Evolutionary conservation across 257 asterid species (phyloP).

Genomic region (Salvia rosmarinus): DNA sequence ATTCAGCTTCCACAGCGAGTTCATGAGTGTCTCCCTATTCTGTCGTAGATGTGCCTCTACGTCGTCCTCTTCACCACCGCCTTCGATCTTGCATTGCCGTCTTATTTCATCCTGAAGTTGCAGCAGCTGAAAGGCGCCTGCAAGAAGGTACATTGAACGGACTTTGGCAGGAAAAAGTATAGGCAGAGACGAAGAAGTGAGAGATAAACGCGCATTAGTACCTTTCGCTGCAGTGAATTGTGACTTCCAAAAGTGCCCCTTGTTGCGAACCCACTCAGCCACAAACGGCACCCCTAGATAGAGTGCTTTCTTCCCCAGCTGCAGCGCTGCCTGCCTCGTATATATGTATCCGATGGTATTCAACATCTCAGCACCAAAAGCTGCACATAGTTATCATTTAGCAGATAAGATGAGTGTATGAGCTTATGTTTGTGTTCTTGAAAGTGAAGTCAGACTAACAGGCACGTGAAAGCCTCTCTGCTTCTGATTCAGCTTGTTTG

Average conservation of each 20-base stretch:
- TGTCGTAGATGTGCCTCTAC: conserved; percentile 72
- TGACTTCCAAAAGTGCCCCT: conserved; percentile 87
- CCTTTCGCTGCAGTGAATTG: conserved; percentile 90
- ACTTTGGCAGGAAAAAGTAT: not conserved
- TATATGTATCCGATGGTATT: conserved; percentile 80
- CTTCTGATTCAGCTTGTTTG: conserved; percentile 76
- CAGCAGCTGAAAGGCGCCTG: conserved; percentile 94
- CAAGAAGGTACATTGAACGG: not conserved
- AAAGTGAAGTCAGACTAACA: conserved; percentile 37
- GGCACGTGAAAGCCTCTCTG: conserved; percentile 72
- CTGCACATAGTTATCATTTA: conserved; percentile 38
- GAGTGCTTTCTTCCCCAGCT: conserved; percentile 72
- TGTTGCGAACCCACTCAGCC: conserved; percentile 84
- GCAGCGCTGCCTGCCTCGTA: conserved; percentile 72
- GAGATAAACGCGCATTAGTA: conserved; percentile 5
- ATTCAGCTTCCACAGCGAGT: conserved; percentile 85
- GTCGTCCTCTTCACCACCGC: conserved; percentile 58
- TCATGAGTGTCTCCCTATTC: conserved; percentile 73
- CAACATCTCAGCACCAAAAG: conserved; percentile 76
- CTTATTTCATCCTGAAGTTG: conserved; percentile 85
- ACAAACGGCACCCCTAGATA: conserved; percentile 56
- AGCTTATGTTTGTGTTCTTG: not conserved
- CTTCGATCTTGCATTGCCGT: conserved; percentile 68
- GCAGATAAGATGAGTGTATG: not conserved
- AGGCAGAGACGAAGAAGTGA: not conserved